These are phyloP conservation scores for Fulvia fulva DNA, from an alignment of 2,329 filamentous ascomycete genomes.

Conservation along the genomic window DNA sequence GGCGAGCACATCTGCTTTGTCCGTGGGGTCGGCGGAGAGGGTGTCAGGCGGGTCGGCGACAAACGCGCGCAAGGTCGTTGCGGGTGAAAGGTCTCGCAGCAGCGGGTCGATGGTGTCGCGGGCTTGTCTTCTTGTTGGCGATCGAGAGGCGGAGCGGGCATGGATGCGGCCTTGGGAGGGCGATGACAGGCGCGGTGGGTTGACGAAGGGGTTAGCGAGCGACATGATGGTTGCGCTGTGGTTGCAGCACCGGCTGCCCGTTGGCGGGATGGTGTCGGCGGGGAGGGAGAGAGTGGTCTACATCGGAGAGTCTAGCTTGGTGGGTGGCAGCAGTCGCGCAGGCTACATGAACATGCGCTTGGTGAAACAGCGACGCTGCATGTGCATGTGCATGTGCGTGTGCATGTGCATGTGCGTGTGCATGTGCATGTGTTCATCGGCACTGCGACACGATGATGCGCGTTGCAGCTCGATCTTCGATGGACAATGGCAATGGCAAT, in stretches of 20 bases:
- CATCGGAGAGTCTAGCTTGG: not conserved
- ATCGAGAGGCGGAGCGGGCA: conserved; percentile 28
- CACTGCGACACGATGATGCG: not conserved
- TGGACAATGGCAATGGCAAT: too few species aligned
- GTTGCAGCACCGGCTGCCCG: not conserved
- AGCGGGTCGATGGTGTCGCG: conserved; percentile 39
- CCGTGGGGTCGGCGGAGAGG: conserved; percentile 4
- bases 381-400: too few species aligned
- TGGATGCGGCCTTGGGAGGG: conserved; percentile 17
- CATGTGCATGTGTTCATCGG: not conserved
- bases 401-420: too few species aligned
- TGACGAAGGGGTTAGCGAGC: conserved; percentile 27
- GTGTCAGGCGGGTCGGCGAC: conserved; percentile 38
- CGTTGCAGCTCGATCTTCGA: too few species aligned
- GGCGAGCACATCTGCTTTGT: conserved; percentile 36
- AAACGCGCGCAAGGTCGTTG: conserved; percentile 59
- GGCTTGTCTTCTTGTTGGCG: conserved; percentile 25
- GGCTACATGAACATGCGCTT: not conserved
- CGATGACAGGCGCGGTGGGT: conserved; percentile 27
- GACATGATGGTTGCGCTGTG: conserved; percentile 19
- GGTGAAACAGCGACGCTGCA: not conserved
- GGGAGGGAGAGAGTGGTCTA: not conserved
- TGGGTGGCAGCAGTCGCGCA: not conserved
- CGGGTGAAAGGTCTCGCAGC: conserved; percentile 58
- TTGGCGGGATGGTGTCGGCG: not conserved